Percentiles rank a stretch among this genome's conserved stretches.
These are phyloP conservation scores for Phytomonas sp. DNA, from an alignment of 208 protist species.

Conservation along the genomic window DNA sequence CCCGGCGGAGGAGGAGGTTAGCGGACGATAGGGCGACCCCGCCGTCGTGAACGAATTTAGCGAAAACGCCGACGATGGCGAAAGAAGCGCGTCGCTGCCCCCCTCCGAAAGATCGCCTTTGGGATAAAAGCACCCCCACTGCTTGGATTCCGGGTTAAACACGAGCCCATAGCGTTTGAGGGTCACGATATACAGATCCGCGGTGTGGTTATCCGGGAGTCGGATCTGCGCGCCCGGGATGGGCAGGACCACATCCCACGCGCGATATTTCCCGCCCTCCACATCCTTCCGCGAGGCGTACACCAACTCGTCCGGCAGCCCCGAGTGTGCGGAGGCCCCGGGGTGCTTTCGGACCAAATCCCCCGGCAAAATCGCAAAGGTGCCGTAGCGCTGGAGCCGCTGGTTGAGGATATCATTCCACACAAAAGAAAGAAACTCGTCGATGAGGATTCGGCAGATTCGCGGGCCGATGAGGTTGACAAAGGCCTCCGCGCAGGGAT, in stretches of 20 bases:
- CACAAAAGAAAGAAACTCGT: slow-evolving; percentile 81
- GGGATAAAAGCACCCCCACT: slow-evolving; percentile 71
- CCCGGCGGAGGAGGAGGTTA: slow-evolving; percentile 49
- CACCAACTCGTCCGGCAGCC: slow-evolving; percentile 9
- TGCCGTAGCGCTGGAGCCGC: slow-evolving; percentile 77
- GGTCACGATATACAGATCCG: slow-evolving; percentile 76
- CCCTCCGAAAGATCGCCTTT: no score
- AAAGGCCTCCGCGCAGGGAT: slow-evolving; percentile 77
- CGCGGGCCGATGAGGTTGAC: slow-evolving; percentile 61
- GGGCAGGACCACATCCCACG: slow-evolving; percentile 69
- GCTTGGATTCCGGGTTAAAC: slow-evolving; percentile 67
- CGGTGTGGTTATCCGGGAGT: slow-evolving; percentile 81
- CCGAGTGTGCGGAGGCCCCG: background rate
- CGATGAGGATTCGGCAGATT: slow-evolving; percentile 62
- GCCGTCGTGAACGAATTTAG: background rate
- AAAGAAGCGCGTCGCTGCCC: no score
- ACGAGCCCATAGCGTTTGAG: slow-evolving; percentile 68
- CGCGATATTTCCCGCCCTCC: slow-evolving; percentile 40
- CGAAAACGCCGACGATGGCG: no score
- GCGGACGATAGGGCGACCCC: slow-evolving; percentile 48
- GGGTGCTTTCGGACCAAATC: slow-evolving; percentile 45
- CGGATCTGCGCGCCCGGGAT: slow-evolving; percentile 60
- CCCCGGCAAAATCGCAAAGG: slow-evolving; percentile 71
- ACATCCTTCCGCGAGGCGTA: slow-evolving; percentile 36
- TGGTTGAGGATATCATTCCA: slow-evolving; percentile 88